Base-by-base conservation (phyloP, 345 rosid species). In the Litchi chinensis region DNA sequence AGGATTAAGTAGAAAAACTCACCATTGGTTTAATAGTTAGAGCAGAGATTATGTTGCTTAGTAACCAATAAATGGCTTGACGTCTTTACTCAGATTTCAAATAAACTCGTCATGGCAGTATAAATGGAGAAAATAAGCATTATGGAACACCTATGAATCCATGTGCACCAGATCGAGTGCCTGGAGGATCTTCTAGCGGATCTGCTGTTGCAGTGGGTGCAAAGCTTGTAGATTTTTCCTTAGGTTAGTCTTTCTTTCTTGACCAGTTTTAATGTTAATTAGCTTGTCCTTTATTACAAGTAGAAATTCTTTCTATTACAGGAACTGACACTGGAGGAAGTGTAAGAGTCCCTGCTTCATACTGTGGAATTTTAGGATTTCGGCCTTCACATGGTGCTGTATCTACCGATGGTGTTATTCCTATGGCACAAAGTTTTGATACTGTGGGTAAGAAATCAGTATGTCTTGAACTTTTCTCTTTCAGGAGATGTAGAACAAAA, bases 151-250 rank as follows among this genome's bases (percentile, higher is more conserved):
- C 99, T 32, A 78, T 8, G 76, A 95, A 95, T 81, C 99, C 96
- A 19, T 82, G 87, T 86, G 93, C 93, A 81, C 82, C 80, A 0
- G 91, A 87, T 78, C 86, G 93, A 8, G 90, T 92, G 21, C 97
- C 98, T 24, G 99, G 96, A 41, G 99, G 99, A 82, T 95, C 99
- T 69, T 95, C 98, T 5, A 95, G 98, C 84, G 99, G 99, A 60
- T 95, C 98, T 73, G 98, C 98, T 21, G 99, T 92, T 71, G 93
- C 96, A 44, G 99, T 93, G 43, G 92, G 85, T 12, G 99, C 99
- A 70, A 86, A 15, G 81, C 90, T 93, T 67, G 96, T 85, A 12
- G 99, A 95, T 83, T 95, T 95, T 85, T 87, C 99, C 72, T 72
- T 95, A 8, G 98, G 98, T 92, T 74, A 85, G 81, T 63, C 44